Evolutionary conservation across 163 green algal genomes (phyloP).

Genomic region (Prototheca wickerhamii): DNA sequence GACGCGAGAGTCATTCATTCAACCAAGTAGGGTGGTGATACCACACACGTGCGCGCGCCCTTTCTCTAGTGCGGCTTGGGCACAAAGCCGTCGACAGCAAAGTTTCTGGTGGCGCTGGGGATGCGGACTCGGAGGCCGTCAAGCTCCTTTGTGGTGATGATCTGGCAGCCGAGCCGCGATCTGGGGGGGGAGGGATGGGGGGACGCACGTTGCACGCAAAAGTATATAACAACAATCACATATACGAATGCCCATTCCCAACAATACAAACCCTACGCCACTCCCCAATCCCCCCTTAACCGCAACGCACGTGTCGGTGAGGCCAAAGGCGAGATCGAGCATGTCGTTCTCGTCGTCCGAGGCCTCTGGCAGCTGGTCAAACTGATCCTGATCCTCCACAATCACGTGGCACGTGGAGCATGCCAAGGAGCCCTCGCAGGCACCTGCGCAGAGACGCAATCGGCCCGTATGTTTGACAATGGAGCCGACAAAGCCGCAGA

Average conservation of each 20-base stretch:
- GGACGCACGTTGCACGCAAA: background rate
- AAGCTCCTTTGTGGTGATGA: slow-evolving; percentile 77
- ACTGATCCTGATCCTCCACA: slow-evolving; percentile 72
- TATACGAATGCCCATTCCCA: background rate
- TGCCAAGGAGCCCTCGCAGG: slow-evolving; percentile 91
- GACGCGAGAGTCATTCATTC: too few relatives aligned
- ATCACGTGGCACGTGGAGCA: slow-evolving; percentile 96
- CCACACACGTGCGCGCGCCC: too few relatives aligned
- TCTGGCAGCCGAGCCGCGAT: slow-evolving; percentile 88
- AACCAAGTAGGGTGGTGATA: too few relatives aligned
- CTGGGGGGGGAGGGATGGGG: slow-evolving; percentile 35
- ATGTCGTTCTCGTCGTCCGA: slow-evolving; percentile 99
- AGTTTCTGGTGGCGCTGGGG: slow-evolving; percentile 85
- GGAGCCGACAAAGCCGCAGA: too few relatives aligned
- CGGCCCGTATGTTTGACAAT: background rate
- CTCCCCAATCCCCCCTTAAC: background rate
- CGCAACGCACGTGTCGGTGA: slow-evolving; percentile 66
- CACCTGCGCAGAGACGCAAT: slow-evolving; percentile 44
- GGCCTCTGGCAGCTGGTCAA: slow-evolving; percentile 79
- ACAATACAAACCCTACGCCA: background rate
- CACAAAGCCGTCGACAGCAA: slow-evolving; percentile 58
- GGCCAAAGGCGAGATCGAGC: slow-evolving; percentile 97
- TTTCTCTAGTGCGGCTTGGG: slow-evolving; percentile 39
- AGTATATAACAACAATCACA: background rate
- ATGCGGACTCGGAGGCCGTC: slow-evolving; percentile 81